These are phyloP conservation scores for Endoconidiophora laricicola DNA, from an alignment of 2,329 filamentous ascomycete species.

Conservation along the genomic window DNA sequence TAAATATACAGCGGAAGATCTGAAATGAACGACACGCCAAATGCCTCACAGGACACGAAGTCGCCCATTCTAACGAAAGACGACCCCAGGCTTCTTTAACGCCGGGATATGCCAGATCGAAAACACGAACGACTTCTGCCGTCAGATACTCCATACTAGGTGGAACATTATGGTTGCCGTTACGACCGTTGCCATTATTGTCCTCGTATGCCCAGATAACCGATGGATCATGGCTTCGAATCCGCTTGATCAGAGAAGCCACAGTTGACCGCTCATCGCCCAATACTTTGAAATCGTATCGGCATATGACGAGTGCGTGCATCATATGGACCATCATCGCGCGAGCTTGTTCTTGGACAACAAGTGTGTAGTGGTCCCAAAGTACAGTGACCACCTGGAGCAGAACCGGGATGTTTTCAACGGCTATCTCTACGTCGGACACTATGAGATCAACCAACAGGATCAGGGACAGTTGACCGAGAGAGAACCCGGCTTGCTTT, in stretches of 20 bases:
- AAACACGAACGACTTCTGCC: slow-evolving; percentile 66
- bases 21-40: slow-evolving; percentile 94
- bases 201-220: slow-evolving; percentile 94
- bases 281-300: slow-evolving; percentile 25
- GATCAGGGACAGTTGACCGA: slow-evolving; percentile 85
- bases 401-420: slow-evolving; percentile 68
- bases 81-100: slow-evolving; percentile 87
- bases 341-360: slow-evolving; percentile 89
- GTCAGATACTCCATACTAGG: slow-evolving; percentile 76
- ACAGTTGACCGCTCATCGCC: slow-evolving; percentile 63
- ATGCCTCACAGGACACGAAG: slow-evolving; percentile 87
- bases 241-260: slow-evolving; percentile 73
- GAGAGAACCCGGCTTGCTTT: slow-evolving; percentile 81
- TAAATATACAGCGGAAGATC: slow-evolving; percentile 86
- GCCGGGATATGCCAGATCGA: slow-evolving; percentile 66
- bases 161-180: slow-evolving; percentile 56
- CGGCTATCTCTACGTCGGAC: slow-evolving; percentile 62
- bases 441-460: slow-evolving; percentile 93
- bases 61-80: slow-evolving; percentile 85
- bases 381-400: slow-evolving; percentile 84
- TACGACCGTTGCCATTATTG: slow-evolving; percentile 61
- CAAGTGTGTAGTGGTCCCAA: slow-evolving; percentile 91
- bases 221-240: slow-evolving; percentile 66
- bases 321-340: slow-evolving; percentile 98
- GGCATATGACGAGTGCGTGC: slow-evolving; percentile 77